Conservation (phyloP, 2,329 filamentous ascomycete genomes). For the Trichophaea hybrida region DNA sequence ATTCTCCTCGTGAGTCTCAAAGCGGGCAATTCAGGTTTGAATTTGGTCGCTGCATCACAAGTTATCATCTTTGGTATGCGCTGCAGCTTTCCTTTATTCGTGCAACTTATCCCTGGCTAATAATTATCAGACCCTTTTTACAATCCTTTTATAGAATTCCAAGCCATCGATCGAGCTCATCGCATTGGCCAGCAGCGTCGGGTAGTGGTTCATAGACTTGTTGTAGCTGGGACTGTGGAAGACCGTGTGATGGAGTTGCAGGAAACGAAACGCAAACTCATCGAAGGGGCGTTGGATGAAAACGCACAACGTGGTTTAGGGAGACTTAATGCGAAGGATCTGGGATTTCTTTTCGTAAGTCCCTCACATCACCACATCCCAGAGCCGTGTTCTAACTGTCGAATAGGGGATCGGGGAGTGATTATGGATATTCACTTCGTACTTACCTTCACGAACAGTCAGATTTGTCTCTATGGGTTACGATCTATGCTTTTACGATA, state of each 20-base stretch:
- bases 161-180: constrained; percentile 79
- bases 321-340: constrained; percentile 49
- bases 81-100: not conserved
- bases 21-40: constrained; percentile 73
- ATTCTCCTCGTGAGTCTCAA: constrained; percentile 68
- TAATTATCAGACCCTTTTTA: constrained; percentile 52
- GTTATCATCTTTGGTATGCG: constrained; percentile 68
- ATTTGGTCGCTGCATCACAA: constrained; percentile 66
- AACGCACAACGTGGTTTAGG: constrained; percentile 51
- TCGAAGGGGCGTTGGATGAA: constrained; percentile 69
- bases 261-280: constrained; percentile 60
- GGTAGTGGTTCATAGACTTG: constrained; percentile 66
- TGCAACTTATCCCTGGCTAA: not conserved
- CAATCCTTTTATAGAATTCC: constrained; percentile 87
- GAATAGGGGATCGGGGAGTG: not conserved
- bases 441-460: too few species aligned
- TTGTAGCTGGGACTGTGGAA: constrained; percentile 67
- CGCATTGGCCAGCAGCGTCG: constrained; percentile 64
- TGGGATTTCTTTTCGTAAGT: constrained; percentile 53
- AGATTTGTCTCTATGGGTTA: too few species aligned
- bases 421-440: not conserved
- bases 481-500: not conserved
- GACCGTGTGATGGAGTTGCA: constrained; percentile 72
- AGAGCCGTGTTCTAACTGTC: too few species aligned
- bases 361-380: not conserved